Base-by-base conservation (phyloP, 495 filamentous ascomycete species). In the Penicillium longicatenatum region DNA sequence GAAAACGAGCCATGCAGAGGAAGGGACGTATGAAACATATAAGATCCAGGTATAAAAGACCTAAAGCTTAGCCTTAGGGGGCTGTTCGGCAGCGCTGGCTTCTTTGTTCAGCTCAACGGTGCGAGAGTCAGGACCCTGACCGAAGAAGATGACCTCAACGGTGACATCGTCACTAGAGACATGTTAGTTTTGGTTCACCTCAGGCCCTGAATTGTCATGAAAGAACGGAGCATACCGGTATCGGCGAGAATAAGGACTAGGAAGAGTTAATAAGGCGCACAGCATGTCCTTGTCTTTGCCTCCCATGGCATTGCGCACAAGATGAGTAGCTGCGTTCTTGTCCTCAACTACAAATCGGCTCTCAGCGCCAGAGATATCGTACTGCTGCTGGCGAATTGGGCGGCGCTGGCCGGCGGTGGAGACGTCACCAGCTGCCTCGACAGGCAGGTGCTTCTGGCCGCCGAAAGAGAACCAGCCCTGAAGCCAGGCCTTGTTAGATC, bases 81-180 rank as follows among this genome's bases (percentile, higher is more conserved):
- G 87, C 4, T 75, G 70, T 54, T 74, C 75, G 5, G 81, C 67
- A 31, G 89, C 91, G 53, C 86, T 95, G 3, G 93, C 94, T 66
- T 97, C 94, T 62, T 86, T 74, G 74, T 97, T 98, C 33, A 93
- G 70, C 5, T 87, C 80, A 4, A 98, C 86, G 53, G 88, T 86
- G 20, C 92, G 90, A 58, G 79, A 85, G 55, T 90, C 83, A n/a
- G 72, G 64, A 21, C 87, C 84, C 43, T 96, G 82, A 39, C 94
- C 94, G 66, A 98, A 98, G 82, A 98, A 98, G 68, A 98, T 95
- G 42, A 98, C 94, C 75, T 98, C 92, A 24, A 98, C 95, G 0
- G 94, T 98, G 45, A 98, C 78, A 73, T 98, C 94, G 69, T 98
- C 94, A 55, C 90, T 91, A 3, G 44, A 20, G 3, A 43, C 1